Base-by-base conservation (phyloP, 768 basidiomycete genomes). In the Rickenella mellea region DNA sequence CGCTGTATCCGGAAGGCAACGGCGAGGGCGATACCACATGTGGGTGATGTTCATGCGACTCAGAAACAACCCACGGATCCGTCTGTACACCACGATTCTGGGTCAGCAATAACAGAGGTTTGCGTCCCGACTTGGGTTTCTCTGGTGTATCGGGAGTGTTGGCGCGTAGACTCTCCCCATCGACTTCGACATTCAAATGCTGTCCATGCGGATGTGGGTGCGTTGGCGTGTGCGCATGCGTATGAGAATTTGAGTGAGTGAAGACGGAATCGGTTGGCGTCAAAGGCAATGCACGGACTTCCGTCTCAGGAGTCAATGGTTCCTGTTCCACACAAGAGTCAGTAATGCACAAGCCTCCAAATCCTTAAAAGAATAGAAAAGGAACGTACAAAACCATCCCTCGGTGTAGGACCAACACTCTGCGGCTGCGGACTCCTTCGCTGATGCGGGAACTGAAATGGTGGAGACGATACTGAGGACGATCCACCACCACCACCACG, bases 271-370 rank as follows among this genome's bases (percentile, higher is more conserved):
- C 52, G 52, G 36, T 60, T 58, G 10, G 54, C 42, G 19, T 53
- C 50, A 37, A 58, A 50, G 41, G 43, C 43, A 14, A 52, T 27
- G 71, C 65, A 27, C 63, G 62, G 15, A 53, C 61, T 29, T 57
- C 54, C 3, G 70, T 68, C 39, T 71, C 69, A 1, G 70, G 70
- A 15, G 70, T 72, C 39, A 70, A 51, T 9, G 70, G 71, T 21
- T 70, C 64, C 67, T 71, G 43, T 8, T 5, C 42, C n/a, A 35
- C 27, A 9, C 32, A 24, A 6, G 27, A n/a, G n/a, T n/a, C n/a
- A n/a, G n/a, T n/a, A n/a, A 53, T 36, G 28, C 53, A 47, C 28
- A 25, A 45, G 38, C 27, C 14, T 6, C 45, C n/a, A 12, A 5
- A 25, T n/a, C 33, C 28, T 12, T 48, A 11, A 31, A 10, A 39